Percentiles rank a stretch among this genome's conserved stretches.
Conservation (phyloP, 176 grass and related monocot genomes). For the Triticum urartu region DNA sequence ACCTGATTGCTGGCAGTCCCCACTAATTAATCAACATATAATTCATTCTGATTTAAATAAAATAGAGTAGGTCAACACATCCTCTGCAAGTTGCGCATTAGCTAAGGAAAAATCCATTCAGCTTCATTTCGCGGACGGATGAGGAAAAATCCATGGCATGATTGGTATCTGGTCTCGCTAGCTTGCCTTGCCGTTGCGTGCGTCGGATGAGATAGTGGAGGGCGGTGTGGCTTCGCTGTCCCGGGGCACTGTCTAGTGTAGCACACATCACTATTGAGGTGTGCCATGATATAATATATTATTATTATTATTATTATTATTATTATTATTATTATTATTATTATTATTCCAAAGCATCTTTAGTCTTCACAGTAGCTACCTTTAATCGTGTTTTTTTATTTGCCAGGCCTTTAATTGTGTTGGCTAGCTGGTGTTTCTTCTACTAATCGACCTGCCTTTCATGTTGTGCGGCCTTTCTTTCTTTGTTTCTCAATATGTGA, state of each 20-base stretch:
- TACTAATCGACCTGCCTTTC: not conserved
- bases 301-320: not conserved
- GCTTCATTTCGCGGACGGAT: not conserved
- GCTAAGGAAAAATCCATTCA: not conserved
- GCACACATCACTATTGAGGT: constrained; percentile 6
- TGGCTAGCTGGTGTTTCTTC: not conserved
- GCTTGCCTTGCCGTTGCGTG: not conserved
- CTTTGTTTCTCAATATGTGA: constrained; percentile 8
- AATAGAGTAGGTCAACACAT: too few species aligned
- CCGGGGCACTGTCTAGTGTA: constrained; percentile 3
- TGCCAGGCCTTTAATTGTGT: too few species aligned
- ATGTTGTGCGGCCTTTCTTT: constrained; percentile 24
- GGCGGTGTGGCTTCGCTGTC: constrained; percentile 28
- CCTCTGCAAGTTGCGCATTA: not conserved
- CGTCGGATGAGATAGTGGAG: constrained; percentile 13
- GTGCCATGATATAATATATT: not conserved
- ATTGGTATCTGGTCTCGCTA: constrained; percentile 6
- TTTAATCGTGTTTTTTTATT: not conserved
- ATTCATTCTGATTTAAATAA: too few species aligned
- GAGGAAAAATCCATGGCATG: not conserved
- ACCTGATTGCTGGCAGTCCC: not conserved
- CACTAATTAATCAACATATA: too few species aligned
- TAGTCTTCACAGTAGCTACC: constrained; percentile 17
- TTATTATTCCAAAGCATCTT: constrained; percentile 31
- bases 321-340: not conserved